phyloP scores from a whole-genome alignment of 352 stramenopile genomes.

The Phytophthora agathidicida region DNA sequence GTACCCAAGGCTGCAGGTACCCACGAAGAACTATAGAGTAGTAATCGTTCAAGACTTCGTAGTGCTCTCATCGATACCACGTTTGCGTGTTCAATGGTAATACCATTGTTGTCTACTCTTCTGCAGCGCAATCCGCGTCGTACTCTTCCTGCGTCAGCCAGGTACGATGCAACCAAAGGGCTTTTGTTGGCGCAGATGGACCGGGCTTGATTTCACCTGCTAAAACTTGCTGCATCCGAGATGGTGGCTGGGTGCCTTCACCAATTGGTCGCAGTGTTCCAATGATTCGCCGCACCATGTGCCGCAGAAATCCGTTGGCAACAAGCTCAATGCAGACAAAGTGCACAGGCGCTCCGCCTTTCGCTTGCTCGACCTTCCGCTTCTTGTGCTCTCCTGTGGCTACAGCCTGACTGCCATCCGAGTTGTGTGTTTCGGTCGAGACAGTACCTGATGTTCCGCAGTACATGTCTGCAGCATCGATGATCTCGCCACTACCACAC shows the following conservation, averaged over 20 bases:
- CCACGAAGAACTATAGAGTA: slow-evolving; percentile 70
- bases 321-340: slow-evolving; percentile 87
- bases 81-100: not conserved
- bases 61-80: not conserved
- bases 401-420: slow-evolving; percentile 16
- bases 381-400: slow-evolving; percentile 46
- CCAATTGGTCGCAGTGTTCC: slow-evolving; percentile 79
- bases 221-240: slow-evolving; percentile 73
- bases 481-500: slow-evolving; percentile 61
- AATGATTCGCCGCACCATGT: slow-evolving; percentile 90
- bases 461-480: slow-evolving; percentile 50
- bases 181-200: slow-evolving; percentile 78
- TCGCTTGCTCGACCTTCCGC: slow-evolving; percentile 30
- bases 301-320: slow-evolving; percentile 84
- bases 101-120: slow-evolving; percentile 20
- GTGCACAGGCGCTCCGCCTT: slow-evolving; percentile 43
- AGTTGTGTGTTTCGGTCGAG: slow-evolving; percentile 9
- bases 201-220: slow-evolving; percentile 53
- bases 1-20: slow-evolving; percentile 4
- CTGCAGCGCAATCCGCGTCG: slow-evolving; percentile 49
- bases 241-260: slow-evolving; percentile 65
- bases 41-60: not conserved
- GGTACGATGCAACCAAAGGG: slow-evolving; percentile 84
- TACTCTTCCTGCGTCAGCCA: slow-evolving; percentile 84
- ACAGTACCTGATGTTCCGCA: slow-evolving; percentile 5